Conservation (phyloP, 495 filamentous ascomycete species). For the Podospora pseudopauciseta region DNA sequence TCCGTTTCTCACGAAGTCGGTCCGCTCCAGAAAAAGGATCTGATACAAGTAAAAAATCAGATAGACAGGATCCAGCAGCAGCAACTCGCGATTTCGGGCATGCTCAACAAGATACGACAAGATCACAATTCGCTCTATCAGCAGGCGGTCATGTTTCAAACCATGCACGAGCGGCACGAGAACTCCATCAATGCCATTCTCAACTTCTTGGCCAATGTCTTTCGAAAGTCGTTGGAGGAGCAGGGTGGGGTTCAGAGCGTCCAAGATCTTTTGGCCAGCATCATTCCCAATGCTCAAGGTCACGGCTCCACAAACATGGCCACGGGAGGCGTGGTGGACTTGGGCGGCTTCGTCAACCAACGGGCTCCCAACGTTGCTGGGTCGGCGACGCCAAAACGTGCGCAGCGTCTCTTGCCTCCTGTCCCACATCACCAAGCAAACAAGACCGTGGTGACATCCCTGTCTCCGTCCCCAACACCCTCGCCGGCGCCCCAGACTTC, state of each 20-base stretch:
- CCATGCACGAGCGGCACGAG: constrained; percentile 89
- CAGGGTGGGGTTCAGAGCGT: constrained; percentile 63
- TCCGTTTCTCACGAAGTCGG: constrained; percentile 39
- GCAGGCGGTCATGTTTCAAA: constrained; percentile 85
- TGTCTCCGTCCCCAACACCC: constrained; percentile 32
- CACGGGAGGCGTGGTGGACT: constrained; percentile 67
- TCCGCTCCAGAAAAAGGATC: constrained; percentile 69
- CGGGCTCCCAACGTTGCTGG: constrained; percentile 36
- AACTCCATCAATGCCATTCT: constrained; percentile 97
- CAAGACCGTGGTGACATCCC: constrained; percentile 20
- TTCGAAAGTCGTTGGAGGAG: constrained; percentile 65
- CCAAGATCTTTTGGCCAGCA: constrained; percentile 66
- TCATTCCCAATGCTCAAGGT: constrained; percentile 53
- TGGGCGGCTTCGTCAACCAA: constrained; percentile 59
- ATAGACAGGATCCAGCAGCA: constrained; percentile 76
- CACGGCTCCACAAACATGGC: constrained; percentile 43
- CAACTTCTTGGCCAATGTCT: constrained; percentile 93
- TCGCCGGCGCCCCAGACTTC: constrained; percentile 19
- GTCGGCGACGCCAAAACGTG: constrained; percentile 42
- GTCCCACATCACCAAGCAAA: constrained; percentile 36
- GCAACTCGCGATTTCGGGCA: constrained; percentile 74
- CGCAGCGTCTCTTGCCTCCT: constrained; percentile 46
- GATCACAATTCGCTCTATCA: constrained; percentile 87
- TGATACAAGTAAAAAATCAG: constrained; percentile 72
- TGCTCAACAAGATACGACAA: constrained; percentile 71